Base-by-base conservation (phyloP, 2,329 filamentous ascomycete species). In the Ceratocystis variospora region DNA sequence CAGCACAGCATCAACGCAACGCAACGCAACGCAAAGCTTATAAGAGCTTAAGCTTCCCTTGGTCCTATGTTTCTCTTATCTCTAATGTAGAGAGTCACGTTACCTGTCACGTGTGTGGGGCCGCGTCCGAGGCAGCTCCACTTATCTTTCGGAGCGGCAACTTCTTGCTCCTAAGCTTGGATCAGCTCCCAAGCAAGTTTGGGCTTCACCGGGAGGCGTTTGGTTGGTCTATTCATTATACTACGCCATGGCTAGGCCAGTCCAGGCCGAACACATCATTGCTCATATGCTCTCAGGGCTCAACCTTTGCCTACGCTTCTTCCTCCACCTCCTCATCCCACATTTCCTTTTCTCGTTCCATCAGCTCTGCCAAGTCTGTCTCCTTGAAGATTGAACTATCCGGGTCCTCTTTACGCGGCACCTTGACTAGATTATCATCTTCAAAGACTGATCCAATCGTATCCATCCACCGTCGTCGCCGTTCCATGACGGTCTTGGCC, bases 391-490 rank as follows among this genome's bases (percentile, higher is more conserved):
- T 87, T 44, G 80, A 82, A 72, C 82, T 86, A 63, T 77, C 79
- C 0, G 84, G 83, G 67, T 94, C 87, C 1, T 80, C 78, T 25
- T 74, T 76, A 1, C 85, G 78, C 17, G 91, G 90, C 53, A 96
- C 87, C 66, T 81, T 83, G 68, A 83, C 83, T 45, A 90, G 81
- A 71, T 85, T 87, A 71, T 92, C 90, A 71, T 89, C 89, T 68
- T 92, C 87, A 71, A 99, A 96, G 0, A 97, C 90, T 0, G 90
- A 88, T 0, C 91, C 90, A 70, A 99, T 95, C 48, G 85, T 92
- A 69, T 90, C 88, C 69, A 90, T 91, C 93, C 94, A 99, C 70
- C 91, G 85, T 73, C 85, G 83, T 66, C 92, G 83, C 68, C 93
- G 83, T 74, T 96, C 92, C 92, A 99, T 96, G 31, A 99, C 80